These are phyloP conservation scores for Colletotrichum truncatum DNA, from an alignment of 2,329 filamentous ascomycete genomes.

Conservation along the genomic window DNA sequence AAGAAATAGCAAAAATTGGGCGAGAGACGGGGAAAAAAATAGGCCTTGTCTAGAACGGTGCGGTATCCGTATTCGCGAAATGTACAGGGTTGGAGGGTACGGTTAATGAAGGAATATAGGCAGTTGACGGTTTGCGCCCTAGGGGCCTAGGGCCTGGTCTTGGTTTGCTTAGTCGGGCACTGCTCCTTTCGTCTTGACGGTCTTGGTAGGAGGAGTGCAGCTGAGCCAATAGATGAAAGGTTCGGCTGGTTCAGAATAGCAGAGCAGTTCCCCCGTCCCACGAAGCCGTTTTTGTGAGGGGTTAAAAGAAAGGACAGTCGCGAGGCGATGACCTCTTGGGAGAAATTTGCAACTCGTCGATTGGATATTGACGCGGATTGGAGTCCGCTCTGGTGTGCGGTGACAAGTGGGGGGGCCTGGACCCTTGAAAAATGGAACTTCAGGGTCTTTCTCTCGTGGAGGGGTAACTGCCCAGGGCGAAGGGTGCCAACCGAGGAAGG, in stretches of 20 bases:
- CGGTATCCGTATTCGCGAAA: not conserved
- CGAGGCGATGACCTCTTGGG: slow-evolving; percentile 6
- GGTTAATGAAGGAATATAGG: slow-evolving; percentile 1
- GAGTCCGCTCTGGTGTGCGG: slow-evolving; percentile 20
- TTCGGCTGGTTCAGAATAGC: not conserved
- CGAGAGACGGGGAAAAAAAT: not conserved
- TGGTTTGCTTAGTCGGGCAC: not conserved
- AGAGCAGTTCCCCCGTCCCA: not conserved
- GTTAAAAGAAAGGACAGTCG: not conserved
- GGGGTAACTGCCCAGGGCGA: slow-evolving; percentile 13
- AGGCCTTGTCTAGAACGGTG: not conserved
- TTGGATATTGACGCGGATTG: slow-evolving; percentile 26
- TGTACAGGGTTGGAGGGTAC: not conserved
- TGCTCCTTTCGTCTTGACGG: slow-evolving; percentile 3
- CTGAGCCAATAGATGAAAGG: not conserved
- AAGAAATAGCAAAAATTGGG: not conserved
- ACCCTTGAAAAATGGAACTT: slow-evolving; percentile 32
- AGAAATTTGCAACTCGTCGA: slow-evolving; percentile 29
- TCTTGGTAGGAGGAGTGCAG: not conserved
- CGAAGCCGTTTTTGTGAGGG: slow-evolving; percentile 19
- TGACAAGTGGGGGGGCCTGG: slow-evolving; percentile 26
- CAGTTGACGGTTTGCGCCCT: not conserved
- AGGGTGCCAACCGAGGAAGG: not conserved
- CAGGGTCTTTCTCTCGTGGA: slow-evolving; percentile 27
- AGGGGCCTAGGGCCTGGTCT: not conserved